phyloP scores from a whole-genome alignment of 2,329 filamentous ascomycete genomes.

The Botryotinia narcissicola region DNA sequence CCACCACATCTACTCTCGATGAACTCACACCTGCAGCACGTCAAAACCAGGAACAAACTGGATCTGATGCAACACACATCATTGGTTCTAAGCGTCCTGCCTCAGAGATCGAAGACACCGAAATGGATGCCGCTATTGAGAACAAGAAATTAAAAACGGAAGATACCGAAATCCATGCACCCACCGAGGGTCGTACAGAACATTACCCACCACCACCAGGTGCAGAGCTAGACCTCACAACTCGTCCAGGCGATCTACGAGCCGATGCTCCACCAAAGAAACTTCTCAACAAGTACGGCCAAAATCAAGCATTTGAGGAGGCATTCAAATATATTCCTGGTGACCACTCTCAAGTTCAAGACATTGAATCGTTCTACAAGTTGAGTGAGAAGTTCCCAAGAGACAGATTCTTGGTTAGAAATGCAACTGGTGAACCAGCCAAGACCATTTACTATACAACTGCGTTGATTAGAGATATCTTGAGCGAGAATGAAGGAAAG shows the following conservation, averaged over 20 bases:
- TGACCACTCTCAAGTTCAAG: constrained; percentile 71
- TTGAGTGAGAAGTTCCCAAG: constrained; percentile 81
- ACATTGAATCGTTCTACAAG: constrained; percentile 81
- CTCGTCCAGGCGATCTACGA: constrained; percentile 31
- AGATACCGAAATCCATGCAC: constrained; percentile 29
- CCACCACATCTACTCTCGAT: constrained; percentile 30
- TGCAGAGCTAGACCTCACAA: constrained; percentile 35
- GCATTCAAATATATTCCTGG: constrained; percentile 86
- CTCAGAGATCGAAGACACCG: constrained; percentile 37
- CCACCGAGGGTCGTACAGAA: constrained; percentile 33
- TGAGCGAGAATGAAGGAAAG: constrained; percentile 81
- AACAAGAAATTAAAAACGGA: constrained; percentile 48
- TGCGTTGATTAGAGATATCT: constrained; percentile 77
- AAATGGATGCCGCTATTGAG: constrained; percentile 25
- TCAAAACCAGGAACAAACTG: constrained; percentile 37
- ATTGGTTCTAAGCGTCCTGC: constrained; percentile 40
- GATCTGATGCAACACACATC: constrained; percentile 27
- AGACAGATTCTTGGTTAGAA: constrained; percentile 94
- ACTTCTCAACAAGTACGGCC: constrained; percentile 23
- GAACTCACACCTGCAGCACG: constrained; percentile 34
- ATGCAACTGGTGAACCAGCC: constrained; percentile 79
- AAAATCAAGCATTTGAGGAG: constrained; percentile 66
- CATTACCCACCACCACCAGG: constrained; percentile 39
- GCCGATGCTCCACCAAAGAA: constrained; percentile 25
- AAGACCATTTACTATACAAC: constrained; percentile 98